Evolutionary conservation across 805 yeast genomes (phyloP).

Genomic region (Spathaspora hagerdaliae): DNA sequence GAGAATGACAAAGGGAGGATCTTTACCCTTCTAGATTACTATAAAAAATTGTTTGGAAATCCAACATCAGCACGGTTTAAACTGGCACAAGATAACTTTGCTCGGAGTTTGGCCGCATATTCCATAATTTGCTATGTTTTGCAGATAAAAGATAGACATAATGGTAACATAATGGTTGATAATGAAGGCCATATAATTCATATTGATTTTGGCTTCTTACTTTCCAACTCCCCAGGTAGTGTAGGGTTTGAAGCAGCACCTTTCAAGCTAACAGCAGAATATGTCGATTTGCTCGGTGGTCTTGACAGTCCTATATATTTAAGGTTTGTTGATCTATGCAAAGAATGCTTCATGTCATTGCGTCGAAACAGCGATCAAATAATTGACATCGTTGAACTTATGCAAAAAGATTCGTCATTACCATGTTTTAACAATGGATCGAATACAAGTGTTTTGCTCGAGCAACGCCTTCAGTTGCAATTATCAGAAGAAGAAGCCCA

Average conservation of each 20-base stretch:
- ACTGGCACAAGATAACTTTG: conserved; percentile 81
- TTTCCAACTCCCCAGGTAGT: conserved; percentile 94
- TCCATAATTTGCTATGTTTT: conserved; percentile 85
- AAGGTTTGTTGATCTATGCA: conserved; percentile 59
- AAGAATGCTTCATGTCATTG: conserved; percentile 68
- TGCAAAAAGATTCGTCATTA: conserved; percentile 85
- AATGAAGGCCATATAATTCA: conserved; percentile 92
- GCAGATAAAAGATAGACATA: conserved; percentile 94
- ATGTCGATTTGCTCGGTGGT: conserved; percentile 86
- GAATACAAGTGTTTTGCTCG: conserved; percentile 71
- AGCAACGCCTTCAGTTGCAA: conserved; percentile 79
- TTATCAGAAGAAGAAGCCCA: conserved; percentile 70
- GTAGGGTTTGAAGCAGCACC: conserved; percentile 98
- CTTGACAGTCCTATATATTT: conserved; percentile 54
- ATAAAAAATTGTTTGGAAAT: conserved; percentile 69
- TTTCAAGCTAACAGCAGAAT: conserved; percentile 85
- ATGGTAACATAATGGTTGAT: conserved; percentile 96
- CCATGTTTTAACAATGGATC: conserved; percentile 93
- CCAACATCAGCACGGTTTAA: conserved; percentile 50
- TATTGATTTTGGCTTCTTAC: conserved; percentile 91
- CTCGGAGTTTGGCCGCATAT: conserved; percentile 84
- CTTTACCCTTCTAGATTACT: conserved; percentile 76
- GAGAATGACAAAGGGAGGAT: conserved; percentile 68
- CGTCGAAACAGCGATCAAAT: conserved; percentile 72
- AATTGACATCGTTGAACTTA: conserved; percentile 80